phyloP scores from a whole-genome alignment of 2,329 filamentous ascomycete species.

The Penicillium digitatum region DNA sequence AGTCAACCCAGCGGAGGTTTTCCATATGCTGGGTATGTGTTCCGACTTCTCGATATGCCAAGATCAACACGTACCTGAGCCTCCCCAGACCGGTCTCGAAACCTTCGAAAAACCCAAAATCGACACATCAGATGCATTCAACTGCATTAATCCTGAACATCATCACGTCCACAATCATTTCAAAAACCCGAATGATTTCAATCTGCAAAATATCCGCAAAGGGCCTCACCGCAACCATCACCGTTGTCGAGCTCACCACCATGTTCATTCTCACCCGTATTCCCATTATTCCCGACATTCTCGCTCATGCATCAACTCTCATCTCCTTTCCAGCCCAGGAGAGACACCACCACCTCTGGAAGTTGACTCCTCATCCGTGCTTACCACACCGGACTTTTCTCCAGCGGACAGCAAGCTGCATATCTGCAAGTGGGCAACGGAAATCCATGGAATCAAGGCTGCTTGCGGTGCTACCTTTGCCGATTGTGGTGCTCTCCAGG shows the following conservation, averaged over 20 bases:
- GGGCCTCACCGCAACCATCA: constrained; percentile 35
- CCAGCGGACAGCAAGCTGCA: constrained; percentile 31
- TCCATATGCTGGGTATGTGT: constrained; percentile 37
- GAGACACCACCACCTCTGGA: constrained; percentile 39
- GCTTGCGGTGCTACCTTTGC: constrained; percentile 37
- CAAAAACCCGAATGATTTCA: constrained; percentile 28
- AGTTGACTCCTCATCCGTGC: constrained; percentile 31
- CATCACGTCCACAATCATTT: constrained; percentile 29
- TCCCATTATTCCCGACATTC: constrained; percentile 36
- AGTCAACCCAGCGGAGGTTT: constrained; percentile 35
- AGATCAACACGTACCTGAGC: constrained; percentile 24
- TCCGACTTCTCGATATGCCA: constrained; percentile 29
- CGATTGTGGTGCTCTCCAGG: constrained; percentile 37
- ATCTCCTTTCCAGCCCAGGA: constrained; percentile 35
- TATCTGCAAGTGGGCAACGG: constrained; percentile 38
- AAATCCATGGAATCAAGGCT: constrained; percentile 24
- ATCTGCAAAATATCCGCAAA: constrained; percentile 18
- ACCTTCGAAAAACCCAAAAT: constrained; percentile 22
- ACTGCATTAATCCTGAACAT: constrained; percentile 32
- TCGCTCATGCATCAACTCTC: constrained; percentile 37
- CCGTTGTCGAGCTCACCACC: constrained; percentile 32
- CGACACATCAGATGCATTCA: constrained; percentile 23
- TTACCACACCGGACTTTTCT: constrained; percentile 37
- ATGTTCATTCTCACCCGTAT: constrained; percentile 34
- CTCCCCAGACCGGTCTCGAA: constrained; percentile 13